Evolutionary conservation across 192 early-diverging fungal genomes (phyloP), one percentile per base, ranked within the genome.

Genomic region (Martensiomyces pterosporus): DNA sequence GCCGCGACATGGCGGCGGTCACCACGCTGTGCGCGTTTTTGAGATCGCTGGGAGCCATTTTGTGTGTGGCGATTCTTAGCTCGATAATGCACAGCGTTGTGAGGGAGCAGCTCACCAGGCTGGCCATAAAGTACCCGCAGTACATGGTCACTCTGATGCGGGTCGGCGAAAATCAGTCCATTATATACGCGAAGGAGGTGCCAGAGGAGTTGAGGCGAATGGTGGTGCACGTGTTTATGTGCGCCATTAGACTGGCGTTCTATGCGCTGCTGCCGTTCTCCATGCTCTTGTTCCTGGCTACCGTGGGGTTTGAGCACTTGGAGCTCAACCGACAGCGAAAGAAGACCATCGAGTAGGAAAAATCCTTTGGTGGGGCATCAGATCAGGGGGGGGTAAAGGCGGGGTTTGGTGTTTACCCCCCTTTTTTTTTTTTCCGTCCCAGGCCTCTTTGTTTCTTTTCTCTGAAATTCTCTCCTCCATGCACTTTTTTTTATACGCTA

Each of bases 1-100:
- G 76, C 36, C 56, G 60, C 13, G 77, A 85, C 45, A 83, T 90
- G 67, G 90, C 90, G 0, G 67, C 84, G 4, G 85, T 79, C 35
- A 90, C 90, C 9, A 75, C 86, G 5, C 51, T 88, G 32, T 77
- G 78, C 22, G 79, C 79, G 10, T 91, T 89, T 49, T 62, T 82
- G 41, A 37, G 65, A 3, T 67, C 73, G 21, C 43, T 76, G 2
- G 73, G 66, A 9, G 73, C 45, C 19, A 69, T 76, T 39, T 26
- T 76, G 14, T 58, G 71, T 21, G 60, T 75, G 18, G 59, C 64
- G 3, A 63, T 75, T 9, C 24, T 67, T 25, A 75, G 64, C 60
- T 75, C 71, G 4, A 43, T 75, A 36, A 64, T 67, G 52, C 64
- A 67, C 34, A 67, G 60, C 42, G 53, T 60, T 1, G 55, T 67